A percentile compares a stretch with the other conserved stretches of the same genome.
These are phyloP conservation scores for Serendipita indica DNA, from an alignment of 768 basidiomycete genomes.

Conservation along the genomic window DNA sequence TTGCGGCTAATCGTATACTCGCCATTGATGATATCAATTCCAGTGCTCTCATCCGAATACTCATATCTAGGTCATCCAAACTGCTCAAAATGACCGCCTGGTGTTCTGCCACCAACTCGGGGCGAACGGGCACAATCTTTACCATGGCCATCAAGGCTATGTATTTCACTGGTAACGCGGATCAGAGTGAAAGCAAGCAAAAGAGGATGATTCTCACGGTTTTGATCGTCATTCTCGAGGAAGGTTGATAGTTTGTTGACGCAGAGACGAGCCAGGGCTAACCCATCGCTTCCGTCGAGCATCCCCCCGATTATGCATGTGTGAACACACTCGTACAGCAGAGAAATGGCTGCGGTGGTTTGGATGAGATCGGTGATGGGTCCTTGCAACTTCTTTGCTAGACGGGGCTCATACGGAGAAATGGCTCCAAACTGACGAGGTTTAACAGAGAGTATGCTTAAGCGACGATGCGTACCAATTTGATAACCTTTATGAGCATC, in stretches of 20 bases:
- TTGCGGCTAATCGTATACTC: conserved; percentile 15
- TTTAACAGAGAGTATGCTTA: background rate
- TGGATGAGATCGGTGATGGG: conserved; percentile 93
- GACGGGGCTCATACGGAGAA: conserved; percentile 79
- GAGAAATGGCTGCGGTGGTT: conserved; percentile 86
- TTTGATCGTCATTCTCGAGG: conserved; percentile 86
- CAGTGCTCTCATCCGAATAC: conserved; percentile 89
- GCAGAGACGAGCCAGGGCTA: conserved; percentile 69
- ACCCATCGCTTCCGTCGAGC: conserved; percentile 65
- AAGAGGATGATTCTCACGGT: conserved; percentile 41
- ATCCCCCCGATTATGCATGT: conserved; percentile 97
- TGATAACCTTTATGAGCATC: conserved; percentile 99
- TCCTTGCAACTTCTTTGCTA: conserved; percentile 86
- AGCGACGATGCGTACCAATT: conserved; percentile 48
- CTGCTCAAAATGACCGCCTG: conserved; percentile 83
- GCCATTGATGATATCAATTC: conserved; percentile 93
- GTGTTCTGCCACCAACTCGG: conserved; percentile 78
- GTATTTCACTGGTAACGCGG: conserved; percentile 65
- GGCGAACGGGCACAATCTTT: conserved; percentile 88
- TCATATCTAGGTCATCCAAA: conserved; percentile 85
- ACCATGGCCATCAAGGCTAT: conserved; percentile 90
- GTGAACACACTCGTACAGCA: conserved; percentile 95
- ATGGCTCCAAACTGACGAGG: conserved; percentile 70
- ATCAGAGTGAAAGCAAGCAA: background rate
- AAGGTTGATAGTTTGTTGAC: conserved; percentile 89